Base-by-base conservation (phyloP, 2,329 filamentous ascomycete species). In the Beauveria sp. region DNA sequence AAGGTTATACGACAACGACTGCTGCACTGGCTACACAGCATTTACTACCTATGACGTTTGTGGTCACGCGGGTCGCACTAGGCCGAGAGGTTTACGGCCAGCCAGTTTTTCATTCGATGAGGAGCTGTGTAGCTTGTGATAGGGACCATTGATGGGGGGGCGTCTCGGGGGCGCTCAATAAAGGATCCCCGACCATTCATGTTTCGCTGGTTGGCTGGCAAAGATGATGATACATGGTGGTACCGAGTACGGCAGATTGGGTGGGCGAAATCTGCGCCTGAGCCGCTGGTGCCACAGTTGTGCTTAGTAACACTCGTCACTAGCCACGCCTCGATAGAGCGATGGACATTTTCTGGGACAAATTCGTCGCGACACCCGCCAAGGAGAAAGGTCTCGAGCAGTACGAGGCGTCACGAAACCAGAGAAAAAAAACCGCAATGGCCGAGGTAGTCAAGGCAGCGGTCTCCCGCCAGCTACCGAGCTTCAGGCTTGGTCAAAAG, bases 401-500 rank as follows among this genome's bases (percentile, higher is more conserved):
- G 51, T 46, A 41, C 34, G 10, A 10, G n/a, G 26, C 51, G 28
- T 55, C 47, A 58, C 34, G 43, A 16, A 61, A 41, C 18, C 41
- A 14, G 22, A 46, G 41, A 37, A 14, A 61, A 64, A 61, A 65
- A 64, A 64, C 58, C 66, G 64, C 65, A 63, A 78, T 78, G 76
- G 72, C 76, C 44, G 70, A 74, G 63, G 70, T 70, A 72, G 73
- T 70, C 43, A 75, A 72, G 65, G 70, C 67, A 53, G 70, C 70
- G 43, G 72, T 52, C 26, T 37, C 72, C 64, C 72, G 74, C 63
- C 71, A 73, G 67, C 70, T 72, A 63, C 76, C 78, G 56, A 70
- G 69, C 65, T 81, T 81, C 66, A 77, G 69, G 65, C 69, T 84
- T 59, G 83, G 83, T 37, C 70, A 71, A 63, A 85, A 84, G 70